Evolutionary conservation across 148 eudicot genomes (phyloP).

Genomic region (Salicornia ramosissima): DNA sequence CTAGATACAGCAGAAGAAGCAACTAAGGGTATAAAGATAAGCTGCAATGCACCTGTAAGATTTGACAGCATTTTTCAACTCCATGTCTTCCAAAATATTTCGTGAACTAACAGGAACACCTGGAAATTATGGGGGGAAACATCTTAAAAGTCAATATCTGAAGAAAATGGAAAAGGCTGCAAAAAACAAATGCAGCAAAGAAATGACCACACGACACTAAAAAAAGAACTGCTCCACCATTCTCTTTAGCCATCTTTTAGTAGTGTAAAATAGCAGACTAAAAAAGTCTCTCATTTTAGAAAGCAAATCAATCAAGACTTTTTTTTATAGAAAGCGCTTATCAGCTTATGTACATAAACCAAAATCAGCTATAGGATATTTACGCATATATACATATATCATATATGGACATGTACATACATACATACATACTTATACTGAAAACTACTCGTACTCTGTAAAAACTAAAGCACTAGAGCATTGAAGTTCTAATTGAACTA

Average conservation of each 20-base stretch:
- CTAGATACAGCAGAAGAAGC: neutral
- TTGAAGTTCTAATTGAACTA: no score
- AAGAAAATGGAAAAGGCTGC: neutral
- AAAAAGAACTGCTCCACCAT: neutral
- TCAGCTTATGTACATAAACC: no score
- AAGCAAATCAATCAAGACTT: no score
- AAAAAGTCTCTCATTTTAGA: no score
- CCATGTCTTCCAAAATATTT: slow-evolving; percentile 82
- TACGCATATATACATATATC: no score
- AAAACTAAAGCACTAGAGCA: no score
- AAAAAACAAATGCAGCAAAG: neutral
- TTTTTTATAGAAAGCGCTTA: no score
- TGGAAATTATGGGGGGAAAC: slow-evolving; percentile 21
- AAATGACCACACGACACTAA: neutral
- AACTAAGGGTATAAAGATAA: neutral
- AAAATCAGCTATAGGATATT: no score
- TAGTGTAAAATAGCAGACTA: neutral
- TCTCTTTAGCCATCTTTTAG: neutral
- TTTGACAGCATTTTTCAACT: slow-evolving; percentile 86
- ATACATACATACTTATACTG: no score
- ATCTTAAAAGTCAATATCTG: neutral
- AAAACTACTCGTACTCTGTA: no score
- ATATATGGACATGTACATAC: no score
- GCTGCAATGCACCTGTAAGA: slow-evolving; percentile 48
- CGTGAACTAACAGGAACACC: slow-evolving; percentile 81